These are phyloP conservation scores for Lactifluus hygrophoroides DNA, from an alignment of 768 basidiomycete genomes.

Conservation along the genomic window DNA sequence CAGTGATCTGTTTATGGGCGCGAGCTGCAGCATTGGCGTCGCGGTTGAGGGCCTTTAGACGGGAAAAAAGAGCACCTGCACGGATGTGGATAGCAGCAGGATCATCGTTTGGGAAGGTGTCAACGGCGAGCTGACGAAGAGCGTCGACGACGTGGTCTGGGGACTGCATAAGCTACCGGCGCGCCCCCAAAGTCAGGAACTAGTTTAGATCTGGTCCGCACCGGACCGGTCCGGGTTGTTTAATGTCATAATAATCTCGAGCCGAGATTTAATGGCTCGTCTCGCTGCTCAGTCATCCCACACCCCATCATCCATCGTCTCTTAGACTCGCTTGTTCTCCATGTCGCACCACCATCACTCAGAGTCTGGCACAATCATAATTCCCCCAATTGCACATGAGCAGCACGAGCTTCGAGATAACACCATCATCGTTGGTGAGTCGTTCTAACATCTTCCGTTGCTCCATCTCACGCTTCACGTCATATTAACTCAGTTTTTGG, in stretches of 20 bases:
- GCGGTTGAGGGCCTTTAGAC: constrained; percentile 73
- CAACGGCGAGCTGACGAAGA: constrained; percentile 55
- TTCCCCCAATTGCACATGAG: constrained; percentile 75
- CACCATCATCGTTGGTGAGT: constrained; percentile 80
- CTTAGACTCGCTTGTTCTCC: background rate
- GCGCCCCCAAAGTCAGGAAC: no score
- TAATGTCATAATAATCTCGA: no score
- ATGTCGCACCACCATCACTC: constrained; percentile 23
- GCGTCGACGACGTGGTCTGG: constrained; percentile 49
- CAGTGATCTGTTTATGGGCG: constrained; percentile 59
- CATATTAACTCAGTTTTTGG: constrained; percentile 59
- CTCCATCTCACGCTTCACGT: constrained; percentile 4
- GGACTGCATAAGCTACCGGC: constrained; percentile 21
- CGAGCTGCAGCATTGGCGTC: constrained; percentile 64
- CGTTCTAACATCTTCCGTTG: constrained; percentile 1
- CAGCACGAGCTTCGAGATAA: constrained; percentile 74
- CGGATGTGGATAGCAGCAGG: constrained; percentile 48
- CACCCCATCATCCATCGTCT: background rate
- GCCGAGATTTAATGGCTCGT: no score
- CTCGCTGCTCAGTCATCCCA: background rate
- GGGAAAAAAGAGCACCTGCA: constrained; percentile 68
- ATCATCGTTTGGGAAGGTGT: constrained; percentile 36
- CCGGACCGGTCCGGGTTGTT: background rate
- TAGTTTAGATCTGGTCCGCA: no score
- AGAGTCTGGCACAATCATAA: constrained; percentile 76